phyloP scores from a whole-genome alignment of 2,329 filamentous ascomycete species.

The Knufia fluminis region DNA sequence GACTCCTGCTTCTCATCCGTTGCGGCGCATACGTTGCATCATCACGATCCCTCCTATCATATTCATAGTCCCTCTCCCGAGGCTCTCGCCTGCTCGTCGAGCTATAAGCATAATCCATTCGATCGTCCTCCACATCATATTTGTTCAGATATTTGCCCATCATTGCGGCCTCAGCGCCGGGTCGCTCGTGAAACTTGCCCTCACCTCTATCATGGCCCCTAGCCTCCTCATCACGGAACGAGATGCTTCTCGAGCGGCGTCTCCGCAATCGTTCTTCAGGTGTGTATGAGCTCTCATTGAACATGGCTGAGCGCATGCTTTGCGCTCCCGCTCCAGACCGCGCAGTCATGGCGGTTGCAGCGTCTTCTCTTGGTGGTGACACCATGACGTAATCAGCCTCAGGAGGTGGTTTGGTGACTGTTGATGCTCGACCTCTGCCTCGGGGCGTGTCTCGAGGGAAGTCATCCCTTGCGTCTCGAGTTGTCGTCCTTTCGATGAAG shows the following conservation, averaged over 20 bases:
- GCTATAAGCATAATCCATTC: background rate
- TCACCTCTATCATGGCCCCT: background rate
- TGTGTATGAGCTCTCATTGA: constrained; percentile 2
- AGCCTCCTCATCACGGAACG: background rate
- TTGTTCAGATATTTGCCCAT: constrained; percentile 2
- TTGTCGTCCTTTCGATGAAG: background rate
- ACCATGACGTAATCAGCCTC: constrained; percentile 8
- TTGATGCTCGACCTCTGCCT: background rate
- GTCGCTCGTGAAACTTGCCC: background rate
- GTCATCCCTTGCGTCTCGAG: background rate
- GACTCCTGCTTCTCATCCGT: background rate
- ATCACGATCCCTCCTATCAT: constrained; percentile 5
- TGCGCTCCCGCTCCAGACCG: background rate
- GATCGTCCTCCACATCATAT: background rate
- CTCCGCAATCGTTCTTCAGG: background rate
- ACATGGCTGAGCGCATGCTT: constrained; percentile 1
- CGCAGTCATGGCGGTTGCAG: background rate
- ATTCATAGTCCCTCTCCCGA: background rate
- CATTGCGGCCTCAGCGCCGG: constrained; percentile 5
- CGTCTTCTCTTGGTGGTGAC: background rate
- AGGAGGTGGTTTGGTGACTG: background rate
- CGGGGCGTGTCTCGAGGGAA: background rate
- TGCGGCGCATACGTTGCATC: constrained; percentile 1
- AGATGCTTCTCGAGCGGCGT: constrained; percentile 4
- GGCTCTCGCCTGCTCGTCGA: background rate